Conservation (phyloP, 2,329 filamentous ascomycete species). For the Stagonosporopsis vannaccii region DNA sequence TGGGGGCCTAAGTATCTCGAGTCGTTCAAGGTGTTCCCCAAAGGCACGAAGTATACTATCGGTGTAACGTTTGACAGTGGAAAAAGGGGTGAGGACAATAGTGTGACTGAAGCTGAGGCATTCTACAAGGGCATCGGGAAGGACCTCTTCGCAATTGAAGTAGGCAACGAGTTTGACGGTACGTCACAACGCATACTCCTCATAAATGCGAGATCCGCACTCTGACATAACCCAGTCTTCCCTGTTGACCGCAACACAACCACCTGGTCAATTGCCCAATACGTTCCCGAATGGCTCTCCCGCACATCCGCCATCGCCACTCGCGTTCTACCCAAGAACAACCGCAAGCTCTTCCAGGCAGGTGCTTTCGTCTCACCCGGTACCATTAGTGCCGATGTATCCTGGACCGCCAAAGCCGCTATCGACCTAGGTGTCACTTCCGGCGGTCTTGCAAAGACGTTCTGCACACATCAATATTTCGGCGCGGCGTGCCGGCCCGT, state of each 20-base stretch:
- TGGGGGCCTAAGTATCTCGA: constrained; percentile 27
- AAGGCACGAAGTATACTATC: constrained; percentile 30
- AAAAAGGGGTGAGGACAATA: constrained; percentile 18
- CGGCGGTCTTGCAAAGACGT: constrained; percentile 21
- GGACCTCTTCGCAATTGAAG: constrained; percentile 24
- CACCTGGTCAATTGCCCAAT: constrained; percentile 21
- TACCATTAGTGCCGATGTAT: constrained; percentile 14
- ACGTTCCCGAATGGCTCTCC: constrained; percentile 24
- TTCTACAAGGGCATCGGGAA: constrained; percentile 23
- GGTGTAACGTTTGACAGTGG: constrained; percentile 28
- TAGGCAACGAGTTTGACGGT: constrained; percentile 35
- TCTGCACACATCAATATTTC: constrained; percentile 30
- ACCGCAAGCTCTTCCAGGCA: constrained; percentile 24
- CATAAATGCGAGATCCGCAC: neutral
- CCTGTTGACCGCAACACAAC: constrained; percentile 25
- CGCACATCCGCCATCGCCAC: constrained; percentile 18
- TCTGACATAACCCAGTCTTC: constrained; percentile 14
- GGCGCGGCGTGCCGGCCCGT: constrained; percentile 23
- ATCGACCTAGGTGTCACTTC: constrained; percentile 23
- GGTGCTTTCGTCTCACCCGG: constrained; percentile 23
- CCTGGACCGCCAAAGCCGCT: constrained; percentile 23
- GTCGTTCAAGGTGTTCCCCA: constrained; percentile 30
- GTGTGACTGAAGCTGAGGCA: constrained; percentile 17
- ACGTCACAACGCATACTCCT: neutral
- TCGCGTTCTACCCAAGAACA: constrained; percentile 3